These are phyloP conservation scores for Tricholomella constricta DNA, from an alignment of 768 basidiomycete species.

Conservation along the genomic window DNA sequence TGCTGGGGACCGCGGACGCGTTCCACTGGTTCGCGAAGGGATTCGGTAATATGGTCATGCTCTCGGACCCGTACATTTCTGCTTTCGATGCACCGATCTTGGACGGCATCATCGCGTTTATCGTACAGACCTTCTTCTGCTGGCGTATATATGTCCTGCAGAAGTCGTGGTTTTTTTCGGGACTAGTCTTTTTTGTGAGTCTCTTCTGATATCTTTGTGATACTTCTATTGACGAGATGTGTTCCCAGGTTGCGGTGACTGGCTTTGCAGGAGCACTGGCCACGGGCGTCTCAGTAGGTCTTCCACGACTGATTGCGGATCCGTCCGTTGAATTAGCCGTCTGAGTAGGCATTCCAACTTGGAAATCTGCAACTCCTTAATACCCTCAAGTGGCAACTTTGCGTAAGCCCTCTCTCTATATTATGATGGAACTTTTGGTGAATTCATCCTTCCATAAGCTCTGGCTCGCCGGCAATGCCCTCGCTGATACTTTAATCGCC, in stretches of 20 bases:
- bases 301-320: background rate
- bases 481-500: constrained; percentile 14
- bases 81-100: background rate
- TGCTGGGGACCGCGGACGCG: constrained; percentile 28
- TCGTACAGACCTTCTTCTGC: constrained; percentile 5
- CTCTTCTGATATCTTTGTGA: background rate
- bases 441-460: background rate
- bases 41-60: constrained; percentile 24
- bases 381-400: constrained; percentile 14
- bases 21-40: constrained; percentile 26
- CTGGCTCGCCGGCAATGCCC: constrained; percentile 14
- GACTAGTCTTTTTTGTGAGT: background rate
- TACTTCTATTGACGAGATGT: background rate
- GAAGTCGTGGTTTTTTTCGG: background rate
- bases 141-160: constrained; percentile 4
- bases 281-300: constrained; percentile 6
- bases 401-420: background rate
- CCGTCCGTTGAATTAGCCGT: too few species aligned
- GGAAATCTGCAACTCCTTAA: constrained; percentile 5
- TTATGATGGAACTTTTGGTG: background rate
- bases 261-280: constrained; percentile 11
- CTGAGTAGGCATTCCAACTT: constrained; percentile 5
- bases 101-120: constrained; percentile 7
- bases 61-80: constrained; percentile 25
- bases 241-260: constrained; percentile 1